Percentiles rank a stretch among this genome's conserved stretches.
Conservation (phyloP, 2,329 filamentous ascomycete species). For the Aspergillus phoenicis region DNA sequence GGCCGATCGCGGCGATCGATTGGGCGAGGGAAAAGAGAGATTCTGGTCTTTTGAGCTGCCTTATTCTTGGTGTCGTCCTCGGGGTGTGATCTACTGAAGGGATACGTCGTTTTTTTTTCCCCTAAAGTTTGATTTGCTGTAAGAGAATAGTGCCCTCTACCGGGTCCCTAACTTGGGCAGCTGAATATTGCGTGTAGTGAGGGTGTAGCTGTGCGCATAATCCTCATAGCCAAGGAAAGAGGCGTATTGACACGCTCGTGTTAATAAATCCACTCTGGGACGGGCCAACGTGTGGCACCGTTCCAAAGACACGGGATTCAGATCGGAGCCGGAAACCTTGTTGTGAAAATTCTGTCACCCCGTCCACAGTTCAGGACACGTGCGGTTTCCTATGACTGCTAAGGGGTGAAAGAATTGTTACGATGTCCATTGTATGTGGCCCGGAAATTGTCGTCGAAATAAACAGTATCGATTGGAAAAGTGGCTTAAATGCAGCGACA, state of each 20-base stretch:
- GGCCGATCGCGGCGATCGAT: conserved; percentile 5
- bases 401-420: too few relatives aligned
- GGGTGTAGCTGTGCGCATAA: background rate
- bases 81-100: background rate
- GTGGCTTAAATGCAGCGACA: too few relatives aligned
- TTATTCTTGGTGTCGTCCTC: background rate
- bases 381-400: too few relatives aligned
- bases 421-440: too few relatives aligned
- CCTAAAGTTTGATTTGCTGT: background rate
- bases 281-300: background rate
- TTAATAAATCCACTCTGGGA: background rate
- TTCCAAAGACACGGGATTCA: background rate
- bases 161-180: too few relatives aligned
- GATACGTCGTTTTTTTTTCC: background rate
- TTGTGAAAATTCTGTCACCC: background rate
- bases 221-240: background rate
- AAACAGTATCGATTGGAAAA: too few relatives aligned
- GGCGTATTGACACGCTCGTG: background rate
- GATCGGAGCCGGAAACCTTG: background rate
- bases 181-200: background rate
- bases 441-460: too few relatives aligned
- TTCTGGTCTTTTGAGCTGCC: background rate
- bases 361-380: background rate
- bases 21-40: too few relatives aligned
- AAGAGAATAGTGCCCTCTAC: too few relatives aligned